Evolutionary conservation across 2,329 filamentous ascomycete species (phyloP).

Genomic region (Fusarium sambucinum): DNA sequence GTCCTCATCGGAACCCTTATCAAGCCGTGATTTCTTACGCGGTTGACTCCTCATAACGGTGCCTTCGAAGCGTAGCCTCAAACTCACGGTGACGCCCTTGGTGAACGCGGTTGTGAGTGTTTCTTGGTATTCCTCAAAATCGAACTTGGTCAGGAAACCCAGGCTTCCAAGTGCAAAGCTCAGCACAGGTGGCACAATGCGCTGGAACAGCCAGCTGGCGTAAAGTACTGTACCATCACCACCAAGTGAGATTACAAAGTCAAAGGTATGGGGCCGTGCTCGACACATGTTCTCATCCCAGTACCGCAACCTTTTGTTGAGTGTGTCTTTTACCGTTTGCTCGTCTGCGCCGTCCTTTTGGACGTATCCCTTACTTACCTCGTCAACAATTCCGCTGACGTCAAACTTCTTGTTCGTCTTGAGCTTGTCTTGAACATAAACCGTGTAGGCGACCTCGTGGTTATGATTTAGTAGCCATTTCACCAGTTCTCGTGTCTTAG

Average conservation of each 20-base stretch:
- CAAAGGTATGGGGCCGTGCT: slow-evolving; percentile 85
- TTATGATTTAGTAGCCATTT: slow-evolving; percentile 84
- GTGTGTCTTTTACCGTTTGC: slow-evolving; percentile 51
- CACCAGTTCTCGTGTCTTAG: slow-evolving; percentile 79
- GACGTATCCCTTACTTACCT: slow-evolving; percentile 63
- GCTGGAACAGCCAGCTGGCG: slow-evolving; percentile 96
- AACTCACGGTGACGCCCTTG: slow-evolving; percentile 87
- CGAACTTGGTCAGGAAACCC: slow-evolving; percentile 96
- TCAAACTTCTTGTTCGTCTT: slow-evolving; percentile 80
- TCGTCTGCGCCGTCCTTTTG: slow-evolving; percentile 52
- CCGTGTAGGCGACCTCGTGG: slow-evolving; percentile 74
- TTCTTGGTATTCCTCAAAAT: slow-evolving; percentile 79
- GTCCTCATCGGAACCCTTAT: slow-evolving; percentile 49
- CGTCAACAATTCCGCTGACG: slow-evolving; percentile 73
- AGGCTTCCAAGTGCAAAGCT: slow-evolving; percentile 92
- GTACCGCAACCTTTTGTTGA: slow-evolving; percentile 73
- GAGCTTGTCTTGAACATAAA: slow-evolving; percentile 86
- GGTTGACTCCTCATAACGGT: slow-evolving; percentile 87
- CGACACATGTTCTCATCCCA: slow-evolving; percentile 87
- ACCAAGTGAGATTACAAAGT: slow-evolving; percentile 91
- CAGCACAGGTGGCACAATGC: slow-evolving; percentile 91
- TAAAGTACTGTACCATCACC: slow-evolving; percentile 98
- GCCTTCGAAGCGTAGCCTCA: slow-evolving; percentile 90
- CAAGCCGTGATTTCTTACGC: slow-evolving; percentile 51
- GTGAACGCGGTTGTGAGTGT: slow-evolving; percentile 79